Evolutionary conservation across 495 filamentous ascomycete genomes (phyloP).

Genomic region (Aspergillus sclerotiicarbonarius): DNA sequence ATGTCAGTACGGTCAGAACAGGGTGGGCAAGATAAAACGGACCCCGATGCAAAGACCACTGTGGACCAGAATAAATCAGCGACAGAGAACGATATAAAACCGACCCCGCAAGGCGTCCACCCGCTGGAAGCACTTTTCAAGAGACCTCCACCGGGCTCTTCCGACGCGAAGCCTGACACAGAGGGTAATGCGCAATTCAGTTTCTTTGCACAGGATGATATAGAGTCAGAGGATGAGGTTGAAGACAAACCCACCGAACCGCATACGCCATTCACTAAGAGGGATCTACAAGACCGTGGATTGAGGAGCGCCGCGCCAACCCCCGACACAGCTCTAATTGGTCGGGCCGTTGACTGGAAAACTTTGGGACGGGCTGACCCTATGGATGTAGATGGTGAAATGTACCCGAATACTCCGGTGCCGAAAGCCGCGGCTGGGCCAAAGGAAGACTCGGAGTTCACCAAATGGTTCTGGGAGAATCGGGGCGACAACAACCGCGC

Average conservation of each 20-base stretch:
- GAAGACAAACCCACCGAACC: conserved; percentile 45
- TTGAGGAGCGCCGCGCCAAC: conserved; percentile 87
- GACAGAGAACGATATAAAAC: conserved; percentile 11
- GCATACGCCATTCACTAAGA: conserved; percentile 76
- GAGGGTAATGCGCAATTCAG: conserved; percentile 55
- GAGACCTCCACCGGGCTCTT: conserved; percentile 46
- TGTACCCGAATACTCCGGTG: conserved; percentile 28
- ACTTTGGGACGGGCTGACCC: conserved; percentile 25
- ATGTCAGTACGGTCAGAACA: conserved; percentile 15
- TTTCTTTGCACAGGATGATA: conserved; percentile 57
- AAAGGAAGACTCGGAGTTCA: conserved; percentile 66
- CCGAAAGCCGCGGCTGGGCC: conserved; percentile 28
- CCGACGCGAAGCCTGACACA: conserved; percentile 35
- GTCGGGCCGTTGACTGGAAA: conserved; percentile 32
- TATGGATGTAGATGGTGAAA: conserved; percentile 32
- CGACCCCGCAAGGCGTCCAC: conserved; percentile 58
- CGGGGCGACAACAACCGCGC: conserved; percentile 84
- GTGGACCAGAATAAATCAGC: conserved; percentile 8
- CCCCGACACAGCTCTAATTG: conserved; percentile 83
- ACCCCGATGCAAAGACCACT: conserved; percentile 1
- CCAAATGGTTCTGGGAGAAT: conserved; percentile 90
- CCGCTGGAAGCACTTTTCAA: conserved; percentile 91
- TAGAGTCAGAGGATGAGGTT: conserved; percentile 44
- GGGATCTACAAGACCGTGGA: conserved; percentile 70
- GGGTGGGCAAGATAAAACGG: not conserved